A percentile compares a stretch with the other conserved stretches of the same genome.
phyloP scores from a whole-genome alignment of 2,329 filamentous ascomycete species.

The Lasiodiplodia sp. region DNA sequence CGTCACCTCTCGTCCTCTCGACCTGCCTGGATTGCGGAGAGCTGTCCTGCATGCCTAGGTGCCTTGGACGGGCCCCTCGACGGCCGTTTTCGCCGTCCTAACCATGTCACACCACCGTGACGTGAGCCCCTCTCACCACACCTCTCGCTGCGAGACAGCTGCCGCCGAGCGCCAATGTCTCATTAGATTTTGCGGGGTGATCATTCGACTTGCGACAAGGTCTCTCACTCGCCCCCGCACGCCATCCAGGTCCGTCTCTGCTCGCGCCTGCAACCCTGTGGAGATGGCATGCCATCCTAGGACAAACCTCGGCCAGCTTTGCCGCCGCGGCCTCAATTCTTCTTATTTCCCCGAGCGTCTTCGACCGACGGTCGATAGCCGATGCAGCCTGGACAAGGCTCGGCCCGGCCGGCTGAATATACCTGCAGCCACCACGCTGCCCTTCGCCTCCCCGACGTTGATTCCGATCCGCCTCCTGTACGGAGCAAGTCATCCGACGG shows the following conservation, averaged over 20 bases:
- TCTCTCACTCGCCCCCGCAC: constrained; percentile 20
- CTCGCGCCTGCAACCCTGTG: constrained; percentile 13
- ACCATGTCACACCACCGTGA: constrained; percentile 29
- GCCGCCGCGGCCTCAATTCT: neutral
- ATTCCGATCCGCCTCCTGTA: constrained; percentile 13
- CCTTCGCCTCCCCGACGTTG: constrained; percentile 9
- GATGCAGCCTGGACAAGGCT: constrained; percentile 23
- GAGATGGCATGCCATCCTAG: neutral
- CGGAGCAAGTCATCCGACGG: constrained; percentile 22
- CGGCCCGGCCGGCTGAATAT: constrained; percentile 27
- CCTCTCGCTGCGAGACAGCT: constrained; percentile 10
- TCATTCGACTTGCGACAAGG: constrained; percentile 23
- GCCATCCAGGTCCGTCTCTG: constrained; percentile 1
- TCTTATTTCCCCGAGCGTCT: neutral
- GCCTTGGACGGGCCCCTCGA: constrained; percentile 2
- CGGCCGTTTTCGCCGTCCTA: constrained; percentile 15
- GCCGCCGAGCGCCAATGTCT: constrained; percentile 10
- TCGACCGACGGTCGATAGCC: constrained; percentile 11
- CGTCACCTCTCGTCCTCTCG: constrained; percentile 11
- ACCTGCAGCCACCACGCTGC: constrained; percentile 7
- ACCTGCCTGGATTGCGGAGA: neutral
- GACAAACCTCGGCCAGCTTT: constrained; percentile 5
- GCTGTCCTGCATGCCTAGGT: constrained; percentile 5
- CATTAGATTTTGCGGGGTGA: constrained; percentile 24
- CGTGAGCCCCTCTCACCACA: constrained; percentile 21